Evolutionary conservation across 2,329 filamentous ascomycete genomes (phyloP).

Genomic region (Endothia cerciana): DNA sequence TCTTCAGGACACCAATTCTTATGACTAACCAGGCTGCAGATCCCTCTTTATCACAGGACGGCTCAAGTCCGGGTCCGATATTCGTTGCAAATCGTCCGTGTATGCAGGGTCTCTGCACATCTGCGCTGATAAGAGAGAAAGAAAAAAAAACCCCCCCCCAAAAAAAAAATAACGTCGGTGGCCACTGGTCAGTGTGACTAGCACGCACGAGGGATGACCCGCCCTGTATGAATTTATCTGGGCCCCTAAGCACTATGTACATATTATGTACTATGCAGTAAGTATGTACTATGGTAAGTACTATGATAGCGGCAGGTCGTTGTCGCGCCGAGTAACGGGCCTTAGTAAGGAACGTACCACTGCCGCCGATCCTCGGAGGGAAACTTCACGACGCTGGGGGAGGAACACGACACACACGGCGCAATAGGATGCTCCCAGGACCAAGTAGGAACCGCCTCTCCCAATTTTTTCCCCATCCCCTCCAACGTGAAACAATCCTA

Average conservation of each 20-base stretch:
- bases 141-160: not conserved
- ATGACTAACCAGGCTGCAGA: not conserved
- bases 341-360: not conserved
- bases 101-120: constrained; percentile 8
- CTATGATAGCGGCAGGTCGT: not conserved
- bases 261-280: too few species aligned
- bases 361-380: constrained; percentile 3
- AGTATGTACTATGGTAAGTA: not conserved
- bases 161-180: not conserved
- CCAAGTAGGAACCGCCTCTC: not conserved
- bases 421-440: not conserved
- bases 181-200: not conserved
- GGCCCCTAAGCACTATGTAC: not conserved
- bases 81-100: not conserved
- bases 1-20: not conserved
- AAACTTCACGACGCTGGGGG: not conserved
- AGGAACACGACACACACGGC: not conserved
- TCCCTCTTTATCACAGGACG: not conserved
- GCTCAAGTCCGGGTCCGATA: not conserved
- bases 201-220: too few species aligned
- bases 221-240: not conserved
- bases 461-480: not conserved
- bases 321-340: not conserved
- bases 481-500: not conserved
- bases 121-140: constrained; percentile 9